These are phyloP conservation scores for Solanum etuberosum DNA, from an alignment of 257 asterid genomes.

Conservation along the genomic window DNA sequence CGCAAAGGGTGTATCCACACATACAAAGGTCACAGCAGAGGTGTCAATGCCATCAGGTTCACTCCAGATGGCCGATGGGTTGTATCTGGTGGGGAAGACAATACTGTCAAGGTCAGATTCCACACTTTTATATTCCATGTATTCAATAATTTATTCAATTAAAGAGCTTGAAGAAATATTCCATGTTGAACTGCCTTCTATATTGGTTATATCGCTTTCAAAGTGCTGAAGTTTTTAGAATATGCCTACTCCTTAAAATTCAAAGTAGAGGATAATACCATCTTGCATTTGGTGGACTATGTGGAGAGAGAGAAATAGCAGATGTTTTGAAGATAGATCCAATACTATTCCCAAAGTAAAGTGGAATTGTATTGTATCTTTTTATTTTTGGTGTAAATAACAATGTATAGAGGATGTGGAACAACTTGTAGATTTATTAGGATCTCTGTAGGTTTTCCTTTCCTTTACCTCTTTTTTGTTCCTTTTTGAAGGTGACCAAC, in stretches of 20 bases:
- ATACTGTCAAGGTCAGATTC: conserved; percentile 78
- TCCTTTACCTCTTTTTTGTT: not conserved
- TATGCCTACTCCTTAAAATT: not conserved
- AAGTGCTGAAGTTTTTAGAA: not conserved
- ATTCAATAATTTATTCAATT: not conserved
- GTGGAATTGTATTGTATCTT: not conserved
- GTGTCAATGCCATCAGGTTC: conserved; percentile 85
- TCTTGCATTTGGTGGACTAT: not conserved
- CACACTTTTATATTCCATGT: not conserved
- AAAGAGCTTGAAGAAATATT: not conserved
- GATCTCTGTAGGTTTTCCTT: not conserved
- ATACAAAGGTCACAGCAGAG: conserved; percentile 96
- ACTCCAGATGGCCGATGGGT: conserved; percentile 99
- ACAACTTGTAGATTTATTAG: not conserved
- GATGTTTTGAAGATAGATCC: not conserved
- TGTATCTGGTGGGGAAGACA: conserved; percentile 99
- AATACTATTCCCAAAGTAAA: not conserved
- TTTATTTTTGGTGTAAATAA: not conserved
- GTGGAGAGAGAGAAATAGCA: not conserved
- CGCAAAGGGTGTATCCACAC: conserved; percentile 97
- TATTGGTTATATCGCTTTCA: not conserved
- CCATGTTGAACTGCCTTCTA: not conserved
- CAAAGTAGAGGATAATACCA: not conserved
- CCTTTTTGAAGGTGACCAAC: not conserved
- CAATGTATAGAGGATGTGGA: not conserved